Base-by-base conservation (phyloP, 2,329 filamentous ascomycete genomes). In the Penicillium expansum region DNA sequence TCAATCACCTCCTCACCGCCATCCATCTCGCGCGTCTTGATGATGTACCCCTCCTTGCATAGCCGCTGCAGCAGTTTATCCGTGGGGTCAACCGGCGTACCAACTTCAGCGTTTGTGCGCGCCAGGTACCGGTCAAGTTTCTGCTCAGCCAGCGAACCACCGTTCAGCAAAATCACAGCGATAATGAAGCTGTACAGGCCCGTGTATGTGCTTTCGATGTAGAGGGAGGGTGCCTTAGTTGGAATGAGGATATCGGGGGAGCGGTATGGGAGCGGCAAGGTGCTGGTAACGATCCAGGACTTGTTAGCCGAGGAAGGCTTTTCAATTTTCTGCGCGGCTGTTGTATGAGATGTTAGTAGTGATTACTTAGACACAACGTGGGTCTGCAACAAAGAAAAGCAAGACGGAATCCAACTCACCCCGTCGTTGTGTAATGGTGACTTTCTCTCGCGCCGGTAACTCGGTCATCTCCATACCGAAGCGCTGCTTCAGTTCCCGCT, bases 401-500 rank as follows among this genome's bases (percentile, higher is more conserved):
- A 33, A 45, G 43, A 27, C 41, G 14, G 20, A 50, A 39, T 16
- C 4, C 58, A 52, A 69, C 77, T 59, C 76, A 87, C 88, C 89
- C 80, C 89, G 87, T 66, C 91, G 85, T 70, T 96, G 90, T 57
- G 86, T 86, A 33, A 96, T 76, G 0, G 91, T 91, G 48, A 90
- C 82, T 73, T 92, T 95, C 68, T 97, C 93, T 67, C 83, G 84
- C 1, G 83, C 80, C 0, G 94, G 92, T 48, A 97, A 80, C 75
- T 97, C 92, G 4, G 85, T 81, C 81, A 99, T 83, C 71, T 92
- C 83, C 92, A 97, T 96, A n/a, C 94, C 94, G 75, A 96, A 97
- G 1, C 87, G 82, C 2, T 77, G 77, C 47, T 82, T 79, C 37
- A 99, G 78, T 63, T 89, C 83, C 33, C 79, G 75, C 72, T 99